Evolutionary conservation across 2,329 filamentous ascomycete species (phyloP).

Genomic region (Didymella pinodella): DNA sequence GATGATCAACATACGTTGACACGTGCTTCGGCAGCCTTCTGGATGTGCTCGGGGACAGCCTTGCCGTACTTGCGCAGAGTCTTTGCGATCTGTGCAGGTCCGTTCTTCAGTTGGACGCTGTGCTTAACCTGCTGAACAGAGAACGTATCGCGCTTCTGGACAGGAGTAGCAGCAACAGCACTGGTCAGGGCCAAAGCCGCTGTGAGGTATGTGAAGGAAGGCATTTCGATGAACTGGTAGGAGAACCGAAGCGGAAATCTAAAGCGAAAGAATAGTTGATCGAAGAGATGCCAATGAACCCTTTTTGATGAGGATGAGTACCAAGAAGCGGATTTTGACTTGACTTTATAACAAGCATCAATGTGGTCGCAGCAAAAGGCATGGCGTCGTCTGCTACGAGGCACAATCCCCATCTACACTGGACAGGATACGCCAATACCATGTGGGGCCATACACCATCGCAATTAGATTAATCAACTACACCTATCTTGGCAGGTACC

Average conservation of each 20-base stretch:
- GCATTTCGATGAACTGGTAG: constrained; percentile 36
- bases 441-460: constrained; percentile 30
- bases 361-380: constrained; percentile 21
- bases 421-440: constrained; percentile 13
- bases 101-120: constrained; percentile 47
- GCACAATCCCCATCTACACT: constrained; percentile 22
- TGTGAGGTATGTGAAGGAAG: constrained; percentile 43
- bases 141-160: constrained; percentile 43
- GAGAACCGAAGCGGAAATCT: constrained; percentile 21
- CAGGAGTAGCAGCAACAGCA: constrained; percentile 39
- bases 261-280: constrained; percentile 24
- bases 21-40: constrained; percentile 46
- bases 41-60: constrained; percentile 37
- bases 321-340: constrained; percentile 29
- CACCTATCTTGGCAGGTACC: constrained; percentile 46
- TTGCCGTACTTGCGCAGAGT: constrained; percentile 52
- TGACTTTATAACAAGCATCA: constrained; percentile 42
- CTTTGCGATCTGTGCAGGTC: constrained; percentile 50
- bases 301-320: constrained; percentile 25
- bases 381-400: constrained; percentile 18
- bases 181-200: constrained; percentile 43
- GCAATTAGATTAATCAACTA: constrained; percentile 41
- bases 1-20: constrained; percentile 20
- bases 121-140: constrained; percentile 43
- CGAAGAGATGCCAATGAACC: constrained; percentile 28